phyloP scores from a whole-genome alignment of 1,284 basidiomycete genomes.

The Tremellales sp. region DNA sequence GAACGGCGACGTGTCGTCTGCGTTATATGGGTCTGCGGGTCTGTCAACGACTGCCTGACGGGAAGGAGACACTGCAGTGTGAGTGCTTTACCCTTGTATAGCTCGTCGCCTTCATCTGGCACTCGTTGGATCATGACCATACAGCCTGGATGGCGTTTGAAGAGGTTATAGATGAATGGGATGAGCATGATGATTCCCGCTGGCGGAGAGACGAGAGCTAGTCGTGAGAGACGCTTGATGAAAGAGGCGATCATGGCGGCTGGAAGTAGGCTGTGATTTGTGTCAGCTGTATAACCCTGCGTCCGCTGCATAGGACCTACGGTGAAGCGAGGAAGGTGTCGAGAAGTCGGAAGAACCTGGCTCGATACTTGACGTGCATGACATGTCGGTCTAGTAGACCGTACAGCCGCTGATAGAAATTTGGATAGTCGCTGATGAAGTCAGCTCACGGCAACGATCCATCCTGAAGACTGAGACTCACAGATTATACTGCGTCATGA shows the following conservation, averaged over 20 bases:
- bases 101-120: conserved; percentile 44
- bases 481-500: conserved; percentile 94
- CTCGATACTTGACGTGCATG: conserved; percentile 85
- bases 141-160: conserved; percentile 85
- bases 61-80: background rate
- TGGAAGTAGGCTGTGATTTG: conserved; percentile 74
- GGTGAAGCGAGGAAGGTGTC: conserved; percentile 88
- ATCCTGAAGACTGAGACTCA: conserved; percentile 49
- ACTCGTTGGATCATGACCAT: conserved; percentile 86
- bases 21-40: conserved; percentile 63
- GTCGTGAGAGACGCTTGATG: conserved; percentile 80
- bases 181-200: conserved; percentile 85
- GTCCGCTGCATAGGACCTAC: conserved; percentile 52
- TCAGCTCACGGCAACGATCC: background rate
- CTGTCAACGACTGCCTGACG: background rate
- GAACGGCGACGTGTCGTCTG: conserved; percentile 67
- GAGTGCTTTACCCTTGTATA: conserved; percentile 6
- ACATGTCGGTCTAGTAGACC: conserved; percentile 79
- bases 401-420: conserved; percentile 92
- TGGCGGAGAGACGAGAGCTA: conserved; percentile 80
- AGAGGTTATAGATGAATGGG: conserved; percentile 90
- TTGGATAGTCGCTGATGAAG: conserved; percentile 78
- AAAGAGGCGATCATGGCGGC: conserved; percentile 87
- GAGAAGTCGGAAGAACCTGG: conserved; percentile 89
- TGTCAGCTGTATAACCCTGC: background rate